A percentile compares a stretch with the other conserved stretches of the same genome.
phyloP scores from a whole-genome alignment of 73 alveolate genomes.

The Tetrahymena malaccensis region DNA sequence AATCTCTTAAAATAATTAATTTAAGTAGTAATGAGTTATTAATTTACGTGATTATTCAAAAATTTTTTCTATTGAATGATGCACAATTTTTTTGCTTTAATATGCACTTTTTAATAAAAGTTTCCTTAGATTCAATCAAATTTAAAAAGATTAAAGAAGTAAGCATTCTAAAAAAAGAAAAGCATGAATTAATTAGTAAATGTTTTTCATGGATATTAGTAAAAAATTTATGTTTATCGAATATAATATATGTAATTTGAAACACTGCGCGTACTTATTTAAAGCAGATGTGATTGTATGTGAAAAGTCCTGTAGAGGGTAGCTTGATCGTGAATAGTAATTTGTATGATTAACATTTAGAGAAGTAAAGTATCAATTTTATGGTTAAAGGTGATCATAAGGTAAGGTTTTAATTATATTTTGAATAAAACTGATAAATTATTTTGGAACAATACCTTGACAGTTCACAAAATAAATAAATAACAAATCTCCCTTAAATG shows the following conservation, averaged over 20 bases:
- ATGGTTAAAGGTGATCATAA: background rate
- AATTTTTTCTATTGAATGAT: background rate
- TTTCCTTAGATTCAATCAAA: background rate
- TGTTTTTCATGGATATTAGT: background rate
- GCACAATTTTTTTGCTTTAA: background rate
- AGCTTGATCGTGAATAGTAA: too few relatives aligned
- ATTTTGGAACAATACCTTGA: background rate
- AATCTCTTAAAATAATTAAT: background rate
- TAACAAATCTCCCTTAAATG: background rate
- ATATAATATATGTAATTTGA: background rate
- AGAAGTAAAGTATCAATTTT: background rate
- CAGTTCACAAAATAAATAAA: background rate
- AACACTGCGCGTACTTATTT: background rate
- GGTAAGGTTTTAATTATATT: background rate
- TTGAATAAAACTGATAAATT: background rate
- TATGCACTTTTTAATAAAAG: background rate
- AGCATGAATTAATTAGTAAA: background rate
- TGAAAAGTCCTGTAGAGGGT: background rate
- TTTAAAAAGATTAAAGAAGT: background rate
- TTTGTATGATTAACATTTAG: background rate
- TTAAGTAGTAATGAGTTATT: background rate
- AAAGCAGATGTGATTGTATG: background rate
- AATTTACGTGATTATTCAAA: background rate
- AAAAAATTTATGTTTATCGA: too few relatives aligned
- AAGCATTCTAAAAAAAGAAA: background rate